A percentile compares a stretch with the other conserved stretches of the same genome.
Conservation (phyloP, 805 yeast genomes). For the Candida vaughaniae region DNA sequence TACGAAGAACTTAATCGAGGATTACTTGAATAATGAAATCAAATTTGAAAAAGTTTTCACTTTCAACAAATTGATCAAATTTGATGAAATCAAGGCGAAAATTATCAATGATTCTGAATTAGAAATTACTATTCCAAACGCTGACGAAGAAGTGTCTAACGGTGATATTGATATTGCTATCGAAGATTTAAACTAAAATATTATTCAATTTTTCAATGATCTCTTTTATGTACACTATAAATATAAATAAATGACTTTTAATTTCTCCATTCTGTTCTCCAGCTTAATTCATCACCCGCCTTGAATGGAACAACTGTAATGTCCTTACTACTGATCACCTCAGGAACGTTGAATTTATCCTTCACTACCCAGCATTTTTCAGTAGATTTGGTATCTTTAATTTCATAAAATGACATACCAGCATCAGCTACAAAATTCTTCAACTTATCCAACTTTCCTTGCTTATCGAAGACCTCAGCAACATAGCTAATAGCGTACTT, state of each 20-base stretch:
- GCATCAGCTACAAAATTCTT: conserved; percentile 72
- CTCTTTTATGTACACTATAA: conserved; percentile 6
- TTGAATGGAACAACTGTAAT: conserved; percentile 72
- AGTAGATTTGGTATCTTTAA: conserved; percentile 42
- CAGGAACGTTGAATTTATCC: conserved; percentile 58
- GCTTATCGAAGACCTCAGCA: conserved; percentile 79
- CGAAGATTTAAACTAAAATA: conserved; percentile 11
- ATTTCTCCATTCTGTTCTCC: conserved; percentile 72
- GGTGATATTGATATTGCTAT: conserved; percentile 24
- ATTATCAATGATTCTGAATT: conserved; percentile 40
- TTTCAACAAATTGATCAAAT: conserved; percentile 38
- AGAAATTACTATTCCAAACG: conserved; percentile 41
- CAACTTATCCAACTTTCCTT: conserved; percentile 61
- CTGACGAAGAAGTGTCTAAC: conserved; percentile 20
- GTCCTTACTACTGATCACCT: conserved; percentile 45
- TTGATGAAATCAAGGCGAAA: conserved; percentile 37
- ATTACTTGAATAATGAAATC: conserved; percentile 36
- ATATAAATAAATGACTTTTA: background rate
- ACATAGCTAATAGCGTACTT: conserved; percentile 76
- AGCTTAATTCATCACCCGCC: conserved; percentile 72
- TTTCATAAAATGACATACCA: conserved; percentile 70
- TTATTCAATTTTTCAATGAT: background rate
- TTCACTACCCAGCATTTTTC: conserved; percentile 54
- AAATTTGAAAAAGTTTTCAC: conserved; percentile 43
- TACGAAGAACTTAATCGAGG: conserved; percentile 35